Evolutionary conservation across 148 eudicot genomes (phyloP), one percentile per base, ranked within the genome.

Genomic region (Rhododendron vialii): DNA sequence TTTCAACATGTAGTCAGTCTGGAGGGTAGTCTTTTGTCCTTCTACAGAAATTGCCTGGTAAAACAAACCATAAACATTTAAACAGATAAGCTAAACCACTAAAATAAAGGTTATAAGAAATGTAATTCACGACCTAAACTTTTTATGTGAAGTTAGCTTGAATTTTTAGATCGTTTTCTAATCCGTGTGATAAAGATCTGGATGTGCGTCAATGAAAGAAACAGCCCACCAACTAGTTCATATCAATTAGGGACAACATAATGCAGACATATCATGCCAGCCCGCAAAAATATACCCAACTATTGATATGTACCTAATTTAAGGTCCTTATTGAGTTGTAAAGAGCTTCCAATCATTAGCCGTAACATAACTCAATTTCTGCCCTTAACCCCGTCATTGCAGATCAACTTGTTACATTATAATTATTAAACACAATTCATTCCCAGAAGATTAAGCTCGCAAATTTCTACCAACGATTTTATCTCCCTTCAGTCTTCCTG

Each of bases 1-100:
- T 89, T 93, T 96, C 36, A 96, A 50, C 26, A 95, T 93, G 92
- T 96, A 96, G 86, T 96, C 93, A 36, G 97, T 95, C 89, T 93
- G 96, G 81, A 96, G 92, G 82, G 91, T 88, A 78, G 89, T 90
- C 90, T 88, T 92, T 69, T 93, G 87, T 82, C 96, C 98, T 90
- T 91, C 95, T 80, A 92, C 88, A 69, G 95, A 89, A 86, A 88
- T 93, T 84, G 95, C 98, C 98, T 96, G 92, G 77, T 80, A 78
- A 78, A 81, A 75, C 65, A 87, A 84, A 85, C 50, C 57, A 84
- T 28, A 48, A 5, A 28, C 74, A 26, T 53, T 22, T 8, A 35
- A 28, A 55, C 6, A 55, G 61, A 55, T 17, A 55, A 55, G 22
- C 22, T 55, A 55, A 28, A 69, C 30, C 80, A 73, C 7, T n/a